Evolutionary conservation across 2,329 filamentous ascomycete species (phyloP).

Genomic region (Helotiales sp.): DNA sequence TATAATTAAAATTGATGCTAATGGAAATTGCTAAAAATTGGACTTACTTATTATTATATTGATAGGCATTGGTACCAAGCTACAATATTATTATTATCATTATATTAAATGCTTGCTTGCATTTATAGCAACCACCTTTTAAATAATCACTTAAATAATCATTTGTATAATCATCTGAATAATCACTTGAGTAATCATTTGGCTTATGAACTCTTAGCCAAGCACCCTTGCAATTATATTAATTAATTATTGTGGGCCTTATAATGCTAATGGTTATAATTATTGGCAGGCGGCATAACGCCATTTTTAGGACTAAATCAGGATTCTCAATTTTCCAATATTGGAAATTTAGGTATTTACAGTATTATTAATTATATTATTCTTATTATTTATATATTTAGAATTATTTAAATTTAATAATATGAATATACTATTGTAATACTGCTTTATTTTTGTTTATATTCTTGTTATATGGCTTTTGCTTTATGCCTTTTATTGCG

Average conservation of each 20-base stretch:
- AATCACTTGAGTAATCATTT: background rate
- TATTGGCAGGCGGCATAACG: background rate
- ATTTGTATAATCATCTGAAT: background rate
- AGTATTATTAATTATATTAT: background rate
- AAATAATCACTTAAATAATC: background rate
- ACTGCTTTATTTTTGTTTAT: slow-evolving; percentile 20
- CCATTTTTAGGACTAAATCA: background rate
- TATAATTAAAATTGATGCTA: slow-evolving; percentile 6
- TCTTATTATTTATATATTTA: background rate
- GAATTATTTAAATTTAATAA: slow-evolving; percentile 10
- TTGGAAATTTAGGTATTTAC: background rate
- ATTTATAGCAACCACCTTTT: background rate
- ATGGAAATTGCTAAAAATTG: background rate
- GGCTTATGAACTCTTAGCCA: background rate
- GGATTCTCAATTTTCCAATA: background rate
- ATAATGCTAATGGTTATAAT: background rate
- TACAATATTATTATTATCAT: background rate
- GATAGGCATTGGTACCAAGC: background rate
- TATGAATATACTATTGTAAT: slow-evolving; percentile 19
- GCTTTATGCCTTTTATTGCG: slow-evolving; percentile 13
- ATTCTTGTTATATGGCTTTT: slow-evolving; percentile 25
- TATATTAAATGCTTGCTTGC: background rate
- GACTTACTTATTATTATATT: slow-evolving; percentile 8
- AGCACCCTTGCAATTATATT: background rate
- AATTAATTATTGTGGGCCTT: background rate